Evolutionary conservation across 768 basidiomycete genomes (phyloP).

Genomic region (Tylopilus vinaceipallidus): DNA sequence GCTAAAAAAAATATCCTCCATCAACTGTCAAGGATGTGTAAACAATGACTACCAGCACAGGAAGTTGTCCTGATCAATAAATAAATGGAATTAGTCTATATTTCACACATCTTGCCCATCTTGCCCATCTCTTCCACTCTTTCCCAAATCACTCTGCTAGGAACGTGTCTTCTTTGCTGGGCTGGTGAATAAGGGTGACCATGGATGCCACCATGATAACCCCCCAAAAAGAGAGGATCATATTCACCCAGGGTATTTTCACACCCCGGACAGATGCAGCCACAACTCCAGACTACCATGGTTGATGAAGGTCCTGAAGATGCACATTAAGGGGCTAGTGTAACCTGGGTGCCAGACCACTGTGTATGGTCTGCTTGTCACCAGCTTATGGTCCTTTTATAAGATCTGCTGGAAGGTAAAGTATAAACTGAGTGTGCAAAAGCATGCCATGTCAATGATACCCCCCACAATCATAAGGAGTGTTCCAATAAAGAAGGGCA

Average conservation of each 20-base stretch:
- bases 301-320: not conserved
- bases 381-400: conserved; percentile 19
- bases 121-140: conserved; percentile 25
- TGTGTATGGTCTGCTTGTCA: conserved; percentile 28
- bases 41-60: too few relatives aligned
- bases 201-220: not conserved
- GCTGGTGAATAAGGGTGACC: conserved; percentile 10
- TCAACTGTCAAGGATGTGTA: too few relatives aligned
- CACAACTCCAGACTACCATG: not conserved
- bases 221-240: not conserved
- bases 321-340: not conserved
- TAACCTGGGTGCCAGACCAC: conserved; percentile 31
- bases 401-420: conserved; percentile 24
- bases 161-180: conserved; percentile 20
- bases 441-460: conserved; percentile 10
- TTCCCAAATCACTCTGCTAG: conserved; percentile 16
- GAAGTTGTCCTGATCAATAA: not conserved
- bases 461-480: conserved; percentile 4
- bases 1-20: too few relatives aligned
- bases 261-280: conserved; percentile 4
- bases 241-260: not conserved
- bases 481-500: conserved; percentile 3
- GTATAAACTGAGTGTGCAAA: conserved; percentile 14
- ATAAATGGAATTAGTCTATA: conserved; percentile 8
- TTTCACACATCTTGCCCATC: conserved; percentile 7